A percentile compares a stretch with the other conserved stretches of the same genome.
These are phyloP conservation scores for Monascus ruber DNA, from an alignment of 2,329 filamentous ascomycete genomes.

Conservation along the genomic window DNA sequence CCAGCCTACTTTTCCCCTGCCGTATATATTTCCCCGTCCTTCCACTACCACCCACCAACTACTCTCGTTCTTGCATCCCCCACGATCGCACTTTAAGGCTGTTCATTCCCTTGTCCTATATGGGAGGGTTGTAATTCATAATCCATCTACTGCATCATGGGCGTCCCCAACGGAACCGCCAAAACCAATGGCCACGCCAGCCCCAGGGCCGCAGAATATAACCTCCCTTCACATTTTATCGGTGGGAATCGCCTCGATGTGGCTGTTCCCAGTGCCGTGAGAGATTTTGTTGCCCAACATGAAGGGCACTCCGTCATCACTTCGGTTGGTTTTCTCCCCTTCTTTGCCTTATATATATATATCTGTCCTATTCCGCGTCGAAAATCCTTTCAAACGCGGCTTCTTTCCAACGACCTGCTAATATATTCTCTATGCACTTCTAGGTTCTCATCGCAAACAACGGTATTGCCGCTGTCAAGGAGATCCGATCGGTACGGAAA, in stretches of 20 bases:
- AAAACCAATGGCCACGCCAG: constrained; percentile 42
- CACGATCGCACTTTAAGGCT: constrained; percentile 3
- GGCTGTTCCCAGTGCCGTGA: constrained; percentile 74
- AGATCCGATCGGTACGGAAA: constrained; percentile 98
- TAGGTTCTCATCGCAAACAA: constrained; percentile 99
- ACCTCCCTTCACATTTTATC: constrained; percentile 86
- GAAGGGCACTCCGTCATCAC: constrained; percentile 97
- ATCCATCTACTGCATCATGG: constrained; percentile 25
- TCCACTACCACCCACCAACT: too few species aligned
- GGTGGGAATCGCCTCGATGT: constrained; percentile 80
- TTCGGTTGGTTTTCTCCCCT: constrained; percentile 54
- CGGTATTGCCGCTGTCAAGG: constrained; percentile 98
- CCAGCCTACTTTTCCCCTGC: too few species aligned
- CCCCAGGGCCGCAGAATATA: constrained; percentile 69
- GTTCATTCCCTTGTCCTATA: constrained; percentile 9
- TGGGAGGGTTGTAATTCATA: constrained; percentile 16
- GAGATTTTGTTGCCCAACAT: constrained; percentile 84
- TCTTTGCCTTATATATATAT: not conserved
- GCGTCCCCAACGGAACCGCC: constrained; percentile 24
- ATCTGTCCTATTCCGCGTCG: too few species aligned
- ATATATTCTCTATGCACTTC: not conserved
- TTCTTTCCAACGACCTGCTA: not conserved
- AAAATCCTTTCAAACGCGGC: not conserved
- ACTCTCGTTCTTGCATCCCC: too few species aligned
- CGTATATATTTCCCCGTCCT: too few species aligned